Base-by-base conservation (phyloP, 2,329 filamentous ascomycete species). In the Diaporthe sp. region DNA sequence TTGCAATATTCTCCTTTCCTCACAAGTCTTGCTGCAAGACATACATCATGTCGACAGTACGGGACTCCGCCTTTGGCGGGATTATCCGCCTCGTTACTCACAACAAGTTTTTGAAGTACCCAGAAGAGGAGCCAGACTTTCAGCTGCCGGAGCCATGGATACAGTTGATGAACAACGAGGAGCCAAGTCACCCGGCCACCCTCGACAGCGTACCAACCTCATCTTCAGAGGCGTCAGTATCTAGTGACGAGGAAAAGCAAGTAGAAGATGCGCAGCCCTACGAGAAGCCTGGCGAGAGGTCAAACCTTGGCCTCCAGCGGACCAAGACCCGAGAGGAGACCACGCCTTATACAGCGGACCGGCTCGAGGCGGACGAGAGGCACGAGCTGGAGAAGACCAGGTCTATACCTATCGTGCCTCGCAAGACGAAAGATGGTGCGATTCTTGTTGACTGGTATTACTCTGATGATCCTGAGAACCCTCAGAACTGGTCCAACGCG, bases 131-230 rank as follows among this genome's bases (percentile, higher is more conserved):
- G 71, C 89, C 90, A 39, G 93, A 94, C 71, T 92, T 91, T 72
- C 88, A 90, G 76, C 85, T 88, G 9, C 86, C 90, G 69, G 86
- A 93, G 73, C 88, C 90, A 56, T 91, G 93, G 69, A 82, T 97
- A 42, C 92, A 92, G 73, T 87, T 91, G 9, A 86, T 96, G 63
- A 95, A 93, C 80, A 94, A 98, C 76, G 94, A 96, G 78, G 92
- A 91, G 13, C 53, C 35, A 22, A 51, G 47, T 17, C 68, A 69
- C 32, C 59, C 74, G 47, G 65, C 75, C 66, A 12, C 71, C 66
- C 37, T 74, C 73, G 66, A 77, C 47, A 74, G 59, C 35, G 50
- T 69, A n/a, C 72, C 71, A 17, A 61, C 51, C 35, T 42, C 66
- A 7, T 61, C 71, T 19, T 74, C 58, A n/a, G 59, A 70, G 12